phyloP scores from a whole-genome alignment of 306 rosid genomes.

The Spatholobus suberectus region DNA sequence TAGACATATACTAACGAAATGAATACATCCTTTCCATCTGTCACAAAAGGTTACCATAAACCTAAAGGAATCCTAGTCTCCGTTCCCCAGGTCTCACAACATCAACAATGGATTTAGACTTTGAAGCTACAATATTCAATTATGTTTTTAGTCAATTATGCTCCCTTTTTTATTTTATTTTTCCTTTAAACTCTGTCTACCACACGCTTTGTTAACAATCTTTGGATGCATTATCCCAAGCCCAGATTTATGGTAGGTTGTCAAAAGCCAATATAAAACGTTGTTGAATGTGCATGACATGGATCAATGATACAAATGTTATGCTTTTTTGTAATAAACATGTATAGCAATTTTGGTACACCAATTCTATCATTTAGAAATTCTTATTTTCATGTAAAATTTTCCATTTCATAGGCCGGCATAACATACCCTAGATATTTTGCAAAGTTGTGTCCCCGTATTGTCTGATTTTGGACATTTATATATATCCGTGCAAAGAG shows the following conservation, averaged over 20 bases:
- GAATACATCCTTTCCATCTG: slow-evolving; percentile 20
- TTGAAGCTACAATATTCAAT: neutral
- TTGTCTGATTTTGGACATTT: neutral
- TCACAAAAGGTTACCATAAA: slow-evolving; percentile 26
- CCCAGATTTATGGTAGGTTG: neutral
- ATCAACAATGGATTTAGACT: slow-evolving; percentile 3
- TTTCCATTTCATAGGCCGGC: neutral
- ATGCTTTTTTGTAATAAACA: neutral
- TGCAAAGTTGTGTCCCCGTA: neutral
- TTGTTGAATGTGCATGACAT: neutral
- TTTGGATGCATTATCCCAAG: neutral
- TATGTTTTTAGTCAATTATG: neutral
- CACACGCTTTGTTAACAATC: neutral
- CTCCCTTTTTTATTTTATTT: neutral
- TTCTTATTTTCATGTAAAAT: neutral
- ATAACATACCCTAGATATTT: neutral
- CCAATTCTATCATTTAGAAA: neutral
- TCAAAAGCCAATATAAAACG: neutral
- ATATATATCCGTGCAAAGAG: neutral
- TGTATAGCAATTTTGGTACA: neutral
- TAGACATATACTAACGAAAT: neutral
- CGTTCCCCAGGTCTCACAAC: neutral
- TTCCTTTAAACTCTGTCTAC: neutral
- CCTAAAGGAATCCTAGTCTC: neutral
- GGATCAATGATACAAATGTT: slow-evolving; percentile 4